Conservation (phyloP, 1,139 yeast genomes). For the Zhuliangozyma blackwelliae region DNA sequence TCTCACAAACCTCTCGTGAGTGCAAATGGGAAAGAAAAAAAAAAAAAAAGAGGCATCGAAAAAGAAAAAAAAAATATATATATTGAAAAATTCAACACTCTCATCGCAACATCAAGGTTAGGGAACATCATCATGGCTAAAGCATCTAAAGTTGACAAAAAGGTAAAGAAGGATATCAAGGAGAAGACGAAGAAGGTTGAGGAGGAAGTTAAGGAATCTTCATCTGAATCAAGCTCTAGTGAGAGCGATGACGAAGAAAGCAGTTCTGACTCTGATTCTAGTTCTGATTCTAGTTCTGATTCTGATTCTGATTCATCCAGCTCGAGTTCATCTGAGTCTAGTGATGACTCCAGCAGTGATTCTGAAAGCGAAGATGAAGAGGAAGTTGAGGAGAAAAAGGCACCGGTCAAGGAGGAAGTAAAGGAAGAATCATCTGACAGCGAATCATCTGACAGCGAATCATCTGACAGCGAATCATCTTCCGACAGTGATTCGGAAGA, state of each 20-base stretch:
- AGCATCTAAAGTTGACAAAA: constrained; percentile 22
- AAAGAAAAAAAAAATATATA: background rate
- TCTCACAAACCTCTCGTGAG: too few relatives aligned
- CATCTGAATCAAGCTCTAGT: constrained; percentile 1
- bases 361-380: constrained; percentile 22
- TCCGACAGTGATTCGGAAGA: constrained; percentile 16
- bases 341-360: constrained; percentile 11
- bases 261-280: constrained; percentile 1
- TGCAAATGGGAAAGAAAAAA: constrained; percentile 2
- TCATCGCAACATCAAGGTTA: too few relatives aligned
- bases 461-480: constrained; percentile 19
- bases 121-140: constrained; percentile 30
- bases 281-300: constrained; percentile 3
- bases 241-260: constrained; percentile 14
- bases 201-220: constrained; percentile 16
- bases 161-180: constrained; percentile 16
- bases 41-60: constrained; percentile 3
- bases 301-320: too few relatives aligned
- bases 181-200: constrained; percentile 15
- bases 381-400: constrained; percentile 8
- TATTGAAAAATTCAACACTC: too few relatives aligned
- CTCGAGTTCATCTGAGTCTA: too few relatives aligned
- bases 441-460: constrained; percentile 15
- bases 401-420: constrained; percentile 9
- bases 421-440: constrained; percentile 21